Conservation (phyloP, 179 eudicot genomes). For the Sideroxylon spinosum region DNA sequence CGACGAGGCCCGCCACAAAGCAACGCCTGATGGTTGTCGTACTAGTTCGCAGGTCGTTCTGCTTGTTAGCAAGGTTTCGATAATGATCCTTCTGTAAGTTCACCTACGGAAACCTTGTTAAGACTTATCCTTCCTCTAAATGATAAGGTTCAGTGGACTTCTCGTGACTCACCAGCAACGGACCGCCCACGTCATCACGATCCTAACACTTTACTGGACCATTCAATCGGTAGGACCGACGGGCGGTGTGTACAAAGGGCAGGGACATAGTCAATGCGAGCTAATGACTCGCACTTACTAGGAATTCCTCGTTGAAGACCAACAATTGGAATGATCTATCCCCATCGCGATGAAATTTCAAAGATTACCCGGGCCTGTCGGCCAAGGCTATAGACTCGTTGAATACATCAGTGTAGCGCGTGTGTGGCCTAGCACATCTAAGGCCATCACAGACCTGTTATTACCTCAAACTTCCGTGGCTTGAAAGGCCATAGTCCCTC, state of each 20-base stretch:
- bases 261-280: conserved; percentile 41
- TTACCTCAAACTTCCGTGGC: conserved; percentile 25
- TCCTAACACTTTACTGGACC: conserved; percentile 45
- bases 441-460: conserved; percentile 32
- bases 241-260: conserved; percentile 35
- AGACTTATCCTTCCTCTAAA: no score
- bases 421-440: conserved; percentile 34
- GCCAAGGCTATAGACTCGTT: conserved; percentile 48
- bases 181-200: conserved; percentile 19
- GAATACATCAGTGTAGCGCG: conserved; percentile 48
- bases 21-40: no score
- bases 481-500: no score
- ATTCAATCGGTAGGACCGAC: conserved; percentile 55
- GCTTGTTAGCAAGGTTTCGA: no score
- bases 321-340: conserved; percentile 40
- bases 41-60: no score
- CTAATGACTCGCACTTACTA: conserved; percentile 35
- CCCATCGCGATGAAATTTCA: conserved; percentile 25
- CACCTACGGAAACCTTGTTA: no score
- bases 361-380: conserved; percentile 35
- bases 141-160: no score
- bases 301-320: conserved; percentile 39
- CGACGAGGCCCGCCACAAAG: no score
- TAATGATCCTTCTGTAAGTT: no score
- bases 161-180: background rate